Percentiles rank a stretch among this genome's conserved stretches.
These are phyloP conservation scores for Harringtonia aguacate DNA, from an alignment of 2,329 filamentous ascomycete species.

Conservation along the genomic window DNA sequence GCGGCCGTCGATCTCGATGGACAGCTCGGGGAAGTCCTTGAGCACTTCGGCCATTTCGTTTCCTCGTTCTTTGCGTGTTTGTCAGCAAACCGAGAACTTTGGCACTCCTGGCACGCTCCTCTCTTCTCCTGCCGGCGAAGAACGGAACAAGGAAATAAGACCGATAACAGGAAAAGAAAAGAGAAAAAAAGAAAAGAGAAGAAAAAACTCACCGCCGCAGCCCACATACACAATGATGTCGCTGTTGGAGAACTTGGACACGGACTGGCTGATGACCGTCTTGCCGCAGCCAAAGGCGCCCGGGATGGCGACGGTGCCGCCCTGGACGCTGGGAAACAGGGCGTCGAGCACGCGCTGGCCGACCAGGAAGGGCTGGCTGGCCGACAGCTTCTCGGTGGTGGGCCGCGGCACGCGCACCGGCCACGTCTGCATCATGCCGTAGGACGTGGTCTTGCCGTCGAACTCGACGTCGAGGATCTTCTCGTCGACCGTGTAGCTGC, in stretches of 20 bases:
- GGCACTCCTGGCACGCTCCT: too few relatives aligned
- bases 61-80: conserved; percentile 57
- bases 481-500: conserved; percentile 86
- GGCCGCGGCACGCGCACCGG: conserved; percentile 93
- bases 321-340: conserved; percentile 91
- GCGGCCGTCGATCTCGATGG: conserved; percentile 86
- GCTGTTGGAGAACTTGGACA: conserved; percentile 99
- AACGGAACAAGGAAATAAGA: too few relatives aligned
- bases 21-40: conserved; percentile 98
- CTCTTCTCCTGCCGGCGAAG: too few relatives aligned
- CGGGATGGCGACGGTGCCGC: conserved; percentile 94
- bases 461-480: conserved; percentile 96
- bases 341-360: conserved; percentile 94
- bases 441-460: conserved; percentile 87
- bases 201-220: conserved; percentile 26
- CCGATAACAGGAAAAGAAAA: too few relatives aligned
- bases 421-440: conserved; percentile 98
- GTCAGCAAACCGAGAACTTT: not conserved
- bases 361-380: conserved; percentile 86
- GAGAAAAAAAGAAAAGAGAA: not conserved
- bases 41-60: conserved; percentile 99
- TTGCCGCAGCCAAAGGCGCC: conserved; percentile 98
- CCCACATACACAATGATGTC: conserved; percentile 98
- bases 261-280: conserved; percentile 96
- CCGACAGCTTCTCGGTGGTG: conserved; percentile 81